Evolutionary conservation across 257 asterid species (phyloP), one percentile per base, ranked within the genome.

Genomic region (Coffea canephora): DNA sequence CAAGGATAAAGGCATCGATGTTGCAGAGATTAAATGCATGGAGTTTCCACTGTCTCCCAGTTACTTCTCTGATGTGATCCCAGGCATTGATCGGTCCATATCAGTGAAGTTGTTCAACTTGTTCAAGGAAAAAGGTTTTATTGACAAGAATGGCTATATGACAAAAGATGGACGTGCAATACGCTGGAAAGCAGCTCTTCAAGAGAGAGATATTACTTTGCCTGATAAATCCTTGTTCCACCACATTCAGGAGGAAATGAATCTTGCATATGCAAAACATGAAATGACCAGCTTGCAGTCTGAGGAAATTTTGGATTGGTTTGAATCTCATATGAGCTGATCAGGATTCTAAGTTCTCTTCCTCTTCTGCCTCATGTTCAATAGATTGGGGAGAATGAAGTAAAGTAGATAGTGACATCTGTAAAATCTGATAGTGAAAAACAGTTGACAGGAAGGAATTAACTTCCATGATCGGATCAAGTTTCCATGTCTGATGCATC

Each of bases 171-270:
- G 99, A 66, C 97, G 98, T 45, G 86, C 81, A 11, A 83, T 91
- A 77, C 94, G 87, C 7, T 93, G 97, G 99, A 91, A 89, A 80
- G 86, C 82, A 36, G 93, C 90, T 61, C 74, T 92, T 3, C 89
- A 85, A 85, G 89, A 95, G 88, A 87, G 87, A 57, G 83, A 69
- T 54, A 82, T 92, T 83, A 75, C 65, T 78, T 86, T 95, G 77
- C 95, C 90, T 4, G 87, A 89, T 76, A 84, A 86, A 74, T 86
- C 91, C 69, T 50, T 95, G 84, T 87, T 82, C 61, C 87, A 91
- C 77, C 96, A 88, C 84, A 91, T 95, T 84, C 98, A 92, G 75
- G 99, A 95, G 87, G 99, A 95, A 88, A 89, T 95, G 97, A 95
- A 95, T 88, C 97, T 95, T 81, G 99, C 99, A 0, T 95, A 77